phyloP scores from a whole-genome alignment of 768 basidiomycete genomes.

The Tulasnella sp. region DNA sequence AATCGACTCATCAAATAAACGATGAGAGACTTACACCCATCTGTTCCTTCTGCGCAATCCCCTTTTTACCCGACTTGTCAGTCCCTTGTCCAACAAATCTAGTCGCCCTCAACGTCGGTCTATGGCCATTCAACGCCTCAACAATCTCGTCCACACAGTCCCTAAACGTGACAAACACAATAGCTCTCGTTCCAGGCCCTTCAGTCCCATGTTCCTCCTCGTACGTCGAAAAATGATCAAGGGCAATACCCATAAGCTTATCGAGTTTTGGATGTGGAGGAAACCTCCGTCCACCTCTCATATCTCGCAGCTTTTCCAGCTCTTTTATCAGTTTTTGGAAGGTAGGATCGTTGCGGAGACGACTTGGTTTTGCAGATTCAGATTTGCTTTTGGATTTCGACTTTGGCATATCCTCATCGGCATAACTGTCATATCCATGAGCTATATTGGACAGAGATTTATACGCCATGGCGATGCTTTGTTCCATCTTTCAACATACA shows the following conservation, averaged over 20 bases:
- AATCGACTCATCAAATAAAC: constrained; percentile 4
- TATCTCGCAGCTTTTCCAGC: constrained; percentile 42
- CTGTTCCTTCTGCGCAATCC: constrained; percentile 84
- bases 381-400: constrained; percentile 25
- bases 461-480: constrained; percentile 68
- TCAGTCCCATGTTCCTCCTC: constrained; percentile 23
- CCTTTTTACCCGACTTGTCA: constrained; percentile 75
- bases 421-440: constrained; percentile 20
- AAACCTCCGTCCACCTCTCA: constrained; percentile 35
- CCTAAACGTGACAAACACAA: constrained; percentile 90
- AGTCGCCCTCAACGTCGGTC: constrained; percentile 65
- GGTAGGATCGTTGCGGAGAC: constrained; percentile 26
- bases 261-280: constrained; percentile 86
- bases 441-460: constrained; percentile 38
- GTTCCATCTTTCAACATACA: constrained; percentile 48
- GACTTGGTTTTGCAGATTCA: constrained; percentile 24
- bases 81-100: constrained; percentile 85
- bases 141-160: constrained; percentile 88
- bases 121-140: constrained; percentile 56
- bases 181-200: constrained; percentile 47
- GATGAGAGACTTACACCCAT: constrained; percentile 45
- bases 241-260: constrained; percentile 52
- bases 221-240: constrained; percentile 61
- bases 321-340: constrained; percentile 57
- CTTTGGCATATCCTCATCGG: constrained; percentile 29